A percentile compares a stretch with the other conserved stretches of the same genome.
phyloP scores from a whole-genome alignment of 2,329 filamentous ascomycete species.

The Trichoderma guizhouense region DNA sequence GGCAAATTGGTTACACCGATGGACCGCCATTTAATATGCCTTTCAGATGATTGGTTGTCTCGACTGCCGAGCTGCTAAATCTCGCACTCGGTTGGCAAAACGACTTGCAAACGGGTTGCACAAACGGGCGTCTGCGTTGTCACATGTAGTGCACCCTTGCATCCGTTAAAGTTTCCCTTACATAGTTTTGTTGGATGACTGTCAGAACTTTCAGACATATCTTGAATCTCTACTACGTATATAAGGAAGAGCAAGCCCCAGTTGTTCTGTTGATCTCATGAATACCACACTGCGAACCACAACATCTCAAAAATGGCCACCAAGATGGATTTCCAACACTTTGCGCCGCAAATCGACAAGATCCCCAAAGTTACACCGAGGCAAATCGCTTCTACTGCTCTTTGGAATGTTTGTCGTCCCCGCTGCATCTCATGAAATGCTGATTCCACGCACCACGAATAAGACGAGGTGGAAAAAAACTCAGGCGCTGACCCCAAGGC shows the following conservation, averaged over 20 bases:
- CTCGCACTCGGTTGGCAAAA: not conserved
- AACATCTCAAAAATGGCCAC: not conserved
- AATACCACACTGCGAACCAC: not conserved
- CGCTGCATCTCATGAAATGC: not conserved
- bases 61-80: not conserved
- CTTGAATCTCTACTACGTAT: not conserved
- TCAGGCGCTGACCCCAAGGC: not conserved
- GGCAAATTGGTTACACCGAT: not conserved
- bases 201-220: not conserved
- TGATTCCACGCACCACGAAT: not conserved
- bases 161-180: not conserved
- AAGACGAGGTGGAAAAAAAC: not conserved
- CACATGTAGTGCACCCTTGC: not conserved
- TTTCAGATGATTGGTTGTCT: not conserved
- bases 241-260: not conserved
- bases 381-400: not conserved
- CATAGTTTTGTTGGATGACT: not conserved
- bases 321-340: conserved; percentile 15
- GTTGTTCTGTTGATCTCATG: not conserved
- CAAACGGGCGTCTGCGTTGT: not conserved
- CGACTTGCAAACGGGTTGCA: not conserved
- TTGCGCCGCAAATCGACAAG: not conserved
- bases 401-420: not conserved
- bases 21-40: not conserved
- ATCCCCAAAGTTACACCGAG: not conserved